Evolutionary conservation across 75 land plant genomes (phyloP).

Genomic region (Isoetes taiwanensis): DNA sequence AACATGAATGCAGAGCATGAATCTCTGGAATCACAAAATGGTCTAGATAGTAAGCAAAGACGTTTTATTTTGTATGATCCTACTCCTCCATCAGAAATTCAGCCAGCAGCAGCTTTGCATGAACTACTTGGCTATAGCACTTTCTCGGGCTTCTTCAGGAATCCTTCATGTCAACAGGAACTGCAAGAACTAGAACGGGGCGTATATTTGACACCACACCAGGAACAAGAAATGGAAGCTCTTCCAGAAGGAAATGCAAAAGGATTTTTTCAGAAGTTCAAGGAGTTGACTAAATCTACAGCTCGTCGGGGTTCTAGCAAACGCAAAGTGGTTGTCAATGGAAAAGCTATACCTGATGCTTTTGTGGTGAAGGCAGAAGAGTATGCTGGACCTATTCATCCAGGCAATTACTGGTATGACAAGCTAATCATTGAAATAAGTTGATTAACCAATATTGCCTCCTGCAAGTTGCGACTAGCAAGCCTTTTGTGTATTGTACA

Average conservation of each 20-base stretch:
- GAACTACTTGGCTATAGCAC: slow-evolving; percentile 1
- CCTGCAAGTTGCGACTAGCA: not conserved
- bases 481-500: not conserved
- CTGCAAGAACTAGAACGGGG: not conserved
- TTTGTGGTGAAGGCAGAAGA: slow-evolving; percentile 63
- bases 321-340: slow-evolving; percentile 33
- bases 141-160: not conserved
- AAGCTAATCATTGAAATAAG: slow-evolving; percentile 8
- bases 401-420: slow-evolving; percentile 97
- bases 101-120: not conserved
- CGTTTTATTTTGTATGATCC: not conserved
- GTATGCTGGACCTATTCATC: slow-evolving; percentile 67
- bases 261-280: not conserved
- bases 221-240: not conserved
- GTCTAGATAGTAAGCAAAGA: not conserved
- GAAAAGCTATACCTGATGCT: slow-evolving; percentile 44
- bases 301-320: not conserved
- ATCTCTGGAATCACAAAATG: not conserved
- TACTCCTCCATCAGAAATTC: not conserved
- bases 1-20: not conserved
- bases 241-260: not conserved
- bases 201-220: not conserved
- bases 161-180: not conserved
- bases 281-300: not conserved
- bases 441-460: not conserved